Percentiles rank a stretch among this genome's conserved stretches.
Conservation (phyloP, 495 filamentous ascomycete species). For the Trichodelitschia bisporula region DNA sequence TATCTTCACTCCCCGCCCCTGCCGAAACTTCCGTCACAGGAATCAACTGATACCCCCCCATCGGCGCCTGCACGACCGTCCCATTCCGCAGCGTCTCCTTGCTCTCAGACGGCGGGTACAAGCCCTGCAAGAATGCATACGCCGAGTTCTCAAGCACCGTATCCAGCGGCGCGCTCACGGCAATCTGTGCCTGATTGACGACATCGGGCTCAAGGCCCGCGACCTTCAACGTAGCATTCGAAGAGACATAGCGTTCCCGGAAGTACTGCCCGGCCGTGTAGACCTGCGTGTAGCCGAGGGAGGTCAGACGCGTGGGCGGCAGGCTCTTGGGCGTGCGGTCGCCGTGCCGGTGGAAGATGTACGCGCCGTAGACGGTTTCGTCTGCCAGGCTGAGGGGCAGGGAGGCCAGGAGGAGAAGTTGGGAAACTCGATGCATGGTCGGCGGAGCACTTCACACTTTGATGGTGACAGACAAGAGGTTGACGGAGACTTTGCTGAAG, state of each 20-base stretch:
- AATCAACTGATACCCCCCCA: conserved; percentile 38
- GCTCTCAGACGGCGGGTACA: conserved; percentile 31
- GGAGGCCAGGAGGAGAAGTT: conserved; percentile 5
- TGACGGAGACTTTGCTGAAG: no score
- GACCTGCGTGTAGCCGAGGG: conserved; percentile 35
- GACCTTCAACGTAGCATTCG: conserved; percentile 24
- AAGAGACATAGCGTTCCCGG: conserved; percentile 32
- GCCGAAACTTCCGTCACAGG: conserved; percentile 20
- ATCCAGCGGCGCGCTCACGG: conserved; percentile 20
- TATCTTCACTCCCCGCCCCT: conserved; percentile 26
- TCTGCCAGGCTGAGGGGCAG: conserved; percentile 19
- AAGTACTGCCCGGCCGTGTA: conserved; percentile 36
- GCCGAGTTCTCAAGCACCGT: conserved; percentile 16
- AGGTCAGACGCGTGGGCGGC: conserved; percentile 28
- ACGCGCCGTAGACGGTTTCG: conserved; percentile 35
- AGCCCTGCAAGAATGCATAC: conserved; percentile 29
- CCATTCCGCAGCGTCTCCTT: conserved; percentile 25
- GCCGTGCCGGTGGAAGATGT: conserved; percentile 40
- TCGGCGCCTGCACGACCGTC: conserved; percentile 23
- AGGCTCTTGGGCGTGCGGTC: conserved; percentile 32
- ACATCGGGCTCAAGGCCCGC: conserved; percentile 28
- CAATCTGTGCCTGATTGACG: conserved; percentile 33
- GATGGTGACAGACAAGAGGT: no score
- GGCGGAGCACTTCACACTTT: no score
- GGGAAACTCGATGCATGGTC: no score